A percentile compares a stretch with the other conserved stretches of the same genome.
Evolutionary conservation across 805 yeast genomes (phyloP).

Genomic region (Ogataea dorogensis): DNA sequence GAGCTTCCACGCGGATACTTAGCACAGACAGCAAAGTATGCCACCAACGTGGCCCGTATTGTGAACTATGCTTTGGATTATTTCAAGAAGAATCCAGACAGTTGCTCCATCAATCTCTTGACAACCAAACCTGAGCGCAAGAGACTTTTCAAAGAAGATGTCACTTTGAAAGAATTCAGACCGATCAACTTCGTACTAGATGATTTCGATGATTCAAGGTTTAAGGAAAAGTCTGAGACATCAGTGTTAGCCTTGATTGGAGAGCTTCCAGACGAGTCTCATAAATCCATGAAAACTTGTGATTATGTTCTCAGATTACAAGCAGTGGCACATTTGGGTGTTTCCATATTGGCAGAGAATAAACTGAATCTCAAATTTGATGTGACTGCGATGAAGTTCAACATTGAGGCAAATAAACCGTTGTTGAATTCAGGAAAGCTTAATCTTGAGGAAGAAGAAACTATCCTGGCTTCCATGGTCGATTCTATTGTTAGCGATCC

Average conservation of each 20-base stretch:
- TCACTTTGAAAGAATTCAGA: conserved; percentile 56
- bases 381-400: conserved; percentile 2
- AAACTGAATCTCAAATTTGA: conserved; percentile 32
- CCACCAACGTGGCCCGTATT: conserved; percentile 21
- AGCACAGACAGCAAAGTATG: conserved; percentile 21
- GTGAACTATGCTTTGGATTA: conserved; percentile 20
- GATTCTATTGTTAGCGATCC: conserved; percentile 31
- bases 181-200: conserved; percentile 52
- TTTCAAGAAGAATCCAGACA: conserved; percentile 15
- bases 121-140: conserved; percentile 44
- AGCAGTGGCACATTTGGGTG: conserved; percentile 36
- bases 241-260: conserved; percentile 36
- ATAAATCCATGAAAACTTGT: conserved; percentile 28
- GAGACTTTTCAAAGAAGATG: conserved; percentile 64
- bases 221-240: conserved; percentile 36
- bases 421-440: conserved; percentile 1
- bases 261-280: conserved; percentile 27
- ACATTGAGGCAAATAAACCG: neutral
- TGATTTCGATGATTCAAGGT: conserved; percentile 58
- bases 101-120: conserved; percentile 3
- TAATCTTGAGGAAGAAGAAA: conserved; percentile 24
- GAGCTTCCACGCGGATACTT: conserved; percentile 37
- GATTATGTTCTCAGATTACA: conserved; percentile 36
- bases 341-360: conserved; percentile 28
- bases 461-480: conserved; percentile 29